Evolutionary conservation across 371 early-diverging fungal species (phyloP), one percentile per base, ranked within the genome.

Genomic region (Mucor saturninus): DNA sequence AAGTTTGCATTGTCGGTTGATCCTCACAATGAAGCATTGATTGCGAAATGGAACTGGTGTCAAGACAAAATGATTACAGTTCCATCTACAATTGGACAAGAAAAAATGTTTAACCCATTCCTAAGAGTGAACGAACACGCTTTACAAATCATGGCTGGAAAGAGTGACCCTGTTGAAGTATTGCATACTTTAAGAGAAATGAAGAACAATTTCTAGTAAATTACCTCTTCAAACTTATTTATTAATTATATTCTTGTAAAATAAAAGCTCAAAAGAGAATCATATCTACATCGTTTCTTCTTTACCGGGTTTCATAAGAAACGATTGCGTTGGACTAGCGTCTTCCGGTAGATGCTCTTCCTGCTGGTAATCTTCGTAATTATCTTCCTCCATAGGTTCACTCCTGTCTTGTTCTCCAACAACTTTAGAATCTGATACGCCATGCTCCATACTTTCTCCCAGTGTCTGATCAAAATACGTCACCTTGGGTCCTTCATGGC

Each of bases 61-160:
- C 82, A 85, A 51, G 59, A 67, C 15, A 74, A 71, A 45, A 26
- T 64, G 2, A 73, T 76, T 46, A 93, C 95, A 2, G 89, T 97
- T 11, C 96, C 97, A 7, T 89, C 91, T 35, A 93, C 94, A 0
- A 92, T 97, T 69, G 94, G 84, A 11, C 91, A 93, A 56, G 97
- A 97, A 65, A 78, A 87, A 54, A 69, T 83, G 52, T 89, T 86
- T 71, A 97, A 97, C 61, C 95, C 95, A 2, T 97, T 96, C 66
- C 75, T 97, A 77, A 85, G 98, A 31, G 91, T 93, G 52, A 76
- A 80, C 43, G 87, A 91, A 56, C 89, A 91, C 2, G 68, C 85
- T 2, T 64, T 93, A n/a, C 88, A 91, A 65, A 68, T 76, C 50
- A 79, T 83, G 39, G 83, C 86, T 0, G 87, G 87, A 37, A 79